A percentile compares a stretch with the other conserved stretches of the same genome.
Conservation (phyloP, 352 stramenopile species). For the Phytophthora tentaculata region DNA sequence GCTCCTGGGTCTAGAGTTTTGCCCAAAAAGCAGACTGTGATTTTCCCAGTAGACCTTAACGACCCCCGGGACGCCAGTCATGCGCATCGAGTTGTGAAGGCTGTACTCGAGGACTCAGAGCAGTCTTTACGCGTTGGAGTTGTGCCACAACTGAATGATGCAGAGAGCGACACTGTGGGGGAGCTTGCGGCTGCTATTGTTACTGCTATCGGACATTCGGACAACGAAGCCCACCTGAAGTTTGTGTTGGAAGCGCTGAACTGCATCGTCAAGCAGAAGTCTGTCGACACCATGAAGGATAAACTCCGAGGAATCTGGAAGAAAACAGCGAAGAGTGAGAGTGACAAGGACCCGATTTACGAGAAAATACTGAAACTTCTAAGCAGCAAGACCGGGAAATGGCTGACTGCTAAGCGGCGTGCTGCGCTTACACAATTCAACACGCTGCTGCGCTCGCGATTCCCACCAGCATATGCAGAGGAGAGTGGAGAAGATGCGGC, state of each 20-base stretch:
- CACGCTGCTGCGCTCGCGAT: constrained; percentile 48
- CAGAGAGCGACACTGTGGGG: constrained; percentile 24
- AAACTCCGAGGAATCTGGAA: constrained; percentile 61
- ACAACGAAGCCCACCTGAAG: constrained; percentile 56
- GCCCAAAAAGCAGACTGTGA: constrained; percentile 78
- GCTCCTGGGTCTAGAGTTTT: constrained; percentile 45
- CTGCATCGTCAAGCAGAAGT: constrained; percentile 65
- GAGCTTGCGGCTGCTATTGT: constrained; percentile 62
- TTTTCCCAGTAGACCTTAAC: constrained; percentile 64
- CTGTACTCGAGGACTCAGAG: constrained; percentile 71
- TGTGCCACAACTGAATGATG: constrained; percentile 49
- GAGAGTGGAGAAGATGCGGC: constrained; percentile 13
- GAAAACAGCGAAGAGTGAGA: constrained; percentile 29
- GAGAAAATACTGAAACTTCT: constrained; percentile 33
- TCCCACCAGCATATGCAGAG: constrained; percentile 29
- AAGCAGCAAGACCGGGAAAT: constrained; percentile 27
- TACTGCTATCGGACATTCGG: constrained; percentile 54
- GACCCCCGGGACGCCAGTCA: constrained; percentile 61
- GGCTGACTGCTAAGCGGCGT: constrained; percentile 34
- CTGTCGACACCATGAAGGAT: constrained; percentile 46
- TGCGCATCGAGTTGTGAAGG: constrained; percentile 64
- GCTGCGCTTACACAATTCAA: constrained; percentile 48
- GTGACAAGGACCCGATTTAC: constrained; percentile 27
- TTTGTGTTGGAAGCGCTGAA: constrained; percentile 63
- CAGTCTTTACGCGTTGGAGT: constrained; percentile 64